A percentile compares a stretch with the other conserved stretches of the same genome.
phyloP scores from a whole-genome alignment of 805 yeast genomes.

The Metschnikowia borealis region DNA sequence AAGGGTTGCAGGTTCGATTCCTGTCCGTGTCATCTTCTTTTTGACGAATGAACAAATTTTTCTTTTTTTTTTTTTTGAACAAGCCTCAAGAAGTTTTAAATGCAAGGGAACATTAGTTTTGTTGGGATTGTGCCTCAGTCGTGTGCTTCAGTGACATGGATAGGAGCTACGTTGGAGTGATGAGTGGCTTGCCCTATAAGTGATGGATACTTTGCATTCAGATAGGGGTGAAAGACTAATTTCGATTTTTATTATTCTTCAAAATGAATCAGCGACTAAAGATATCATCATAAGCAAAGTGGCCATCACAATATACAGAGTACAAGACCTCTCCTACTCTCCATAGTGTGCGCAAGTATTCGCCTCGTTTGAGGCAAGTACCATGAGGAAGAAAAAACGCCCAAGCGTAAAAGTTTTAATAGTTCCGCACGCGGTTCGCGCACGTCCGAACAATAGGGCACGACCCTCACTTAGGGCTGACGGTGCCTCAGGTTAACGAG shows the following conservation, averaged over 20 bases:
- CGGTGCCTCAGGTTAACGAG: too few relatives aligned
- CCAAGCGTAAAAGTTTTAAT: background rate
- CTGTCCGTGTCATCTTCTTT: slow-evolving; percentile 22
- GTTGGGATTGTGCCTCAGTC: too few relatives aligned
- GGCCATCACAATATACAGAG: slow-evolving; percentile 11
- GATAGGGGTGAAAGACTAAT: slow-evolving; percentile 26
- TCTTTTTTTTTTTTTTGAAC: too few relatives aligned
- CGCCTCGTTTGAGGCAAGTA: background rate
- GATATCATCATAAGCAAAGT: slow-evolving; percentile 18
- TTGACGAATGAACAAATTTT: background rate
- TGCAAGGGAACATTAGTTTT: too few relatives aligned
- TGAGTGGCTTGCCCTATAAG: slow-evolving; percentile 1
- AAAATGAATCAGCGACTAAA: slow-evolving; percentile 15
- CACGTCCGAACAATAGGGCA: background rate
- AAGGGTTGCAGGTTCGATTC: slow-evolving; percentile 25
- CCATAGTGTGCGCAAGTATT: slow-evolving; percentile 6
- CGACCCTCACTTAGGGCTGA: slow-evolving; percentile 1
- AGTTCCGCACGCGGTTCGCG: background rate
- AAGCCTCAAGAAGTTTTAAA: too few relatives aligned
- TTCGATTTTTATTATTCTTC: slow-evolving; percentile 17
- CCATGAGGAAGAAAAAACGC: background rate
- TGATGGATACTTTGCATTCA: slow-evolving; percentile 14
- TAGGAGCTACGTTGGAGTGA: background rate
- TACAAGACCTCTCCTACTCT: slow-evolving; percentile 16
- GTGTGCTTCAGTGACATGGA: background rate